phyloP scores from a whole-genome alignment of 306 rosid species.

The Comarum palustre region DNA sequence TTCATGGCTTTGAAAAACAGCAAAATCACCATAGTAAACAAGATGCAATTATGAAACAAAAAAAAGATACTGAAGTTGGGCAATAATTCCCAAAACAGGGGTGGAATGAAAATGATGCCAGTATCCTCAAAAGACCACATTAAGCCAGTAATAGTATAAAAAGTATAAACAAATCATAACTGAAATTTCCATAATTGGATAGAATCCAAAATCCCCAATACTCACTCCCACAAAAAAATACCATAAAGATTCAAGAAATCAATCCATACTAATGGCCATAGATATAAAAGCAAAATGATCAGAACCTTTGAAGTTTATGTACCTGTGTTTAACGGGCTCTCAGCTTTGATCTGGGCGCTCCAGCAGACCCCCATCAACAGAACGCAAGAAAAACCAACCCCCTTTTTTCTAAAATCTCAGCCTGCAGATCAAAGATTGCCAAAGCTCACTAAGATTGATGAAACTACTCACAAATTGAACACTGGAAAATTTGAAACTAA shows the following conservation, averaged over 20 bases:
- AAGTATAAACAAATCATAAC: background rate
- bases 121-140: conserved; percentile 3
- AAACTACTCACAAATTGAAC: conserved; percentile 12
- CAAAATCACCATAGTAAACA: background rate
- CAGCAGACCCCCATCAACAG: conserved; percentile 50
- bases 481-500: background rate
- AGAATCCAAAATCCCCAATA: background rate
- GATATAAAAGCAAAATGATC: background rate
- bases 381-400: conserved; percentile 12
- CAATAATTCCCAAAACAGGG: conserved; percentile 1
- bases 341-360: conserved; percentile 52
- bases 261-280: background rate
- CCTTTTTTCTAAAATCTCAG: conserved; percentile 22
- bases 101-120: background rate
- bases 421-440: conserved; percentile 33
- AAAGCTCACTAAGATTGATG: conserved; percentile 7
- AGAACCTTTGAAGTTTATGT: background rate
- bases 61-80: background rate
- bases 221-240: background rate
- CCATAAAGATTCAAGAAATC: background rate
- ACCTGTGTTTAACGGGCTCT: conserved; percentile 47
- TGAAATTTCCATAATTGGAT: background rate
- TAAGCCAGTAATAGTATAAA: background rate
- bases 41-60: background rate
- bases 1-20: background rate